These are phyloP conservation scores for Peronospora tabacina DNA, from an alignment of 352 stramenopile species.

Conservation along the genomic window DNA sequence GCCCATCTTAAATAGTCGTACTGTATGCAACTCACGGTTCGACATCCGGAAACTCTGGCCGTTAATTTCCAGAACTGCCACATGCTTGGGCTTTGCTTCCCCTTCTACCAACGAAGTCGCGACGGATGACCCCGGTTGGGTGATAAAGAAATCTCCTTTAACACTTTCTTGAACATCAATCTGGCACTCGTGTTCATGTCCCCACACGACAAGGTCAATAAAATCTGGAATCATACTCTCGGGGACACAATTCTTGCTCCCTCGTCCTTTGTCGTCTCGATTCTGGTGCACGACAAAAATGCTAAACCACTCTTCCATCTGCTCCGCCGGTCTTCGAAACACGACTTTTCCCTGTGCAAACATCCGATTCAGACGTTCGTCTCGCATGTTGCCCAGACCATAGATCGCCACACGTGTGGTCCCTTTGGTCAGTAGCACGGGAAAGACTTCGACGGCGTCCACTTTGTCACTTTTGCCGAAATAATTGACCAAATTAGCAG, in stretches of 20 bases:
- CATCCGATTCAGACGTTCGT: slow-evolving; percentile 97
- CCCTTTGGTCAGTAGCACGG: slow-evolving; percentile 95
- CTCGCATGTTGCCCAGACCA: slow-evolving; percentile 96
- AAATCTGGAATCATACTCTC: slow-evolving; percentile 98
- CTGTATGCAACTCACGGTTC: slow-evolving; percentile 77
- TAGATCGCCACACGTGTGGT: slow-evolving; percentile 94
- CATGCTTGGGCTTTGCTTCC: slow-evolving; percentile 77
- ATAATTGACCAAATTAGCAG: slow-evolving; percentile 98
- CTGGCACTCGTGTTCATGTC: slow-evolving; percentile 97
- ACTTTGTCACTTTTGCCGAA: slow-evolving; percentile 92
- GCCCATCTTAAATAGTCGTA: slow-evolving; percentile 91
- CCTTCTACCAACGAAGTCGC: slow-evolving; percentile 92
- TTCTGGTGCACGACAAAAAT: slow-evolving; percentile 99
- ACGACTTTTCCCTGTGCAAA: slow-evolving; percentile 93
- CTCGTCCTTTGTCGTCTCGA: slow-evolving; percentile 87
- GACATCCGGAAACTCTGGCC: slow-evolving; percentile 86
- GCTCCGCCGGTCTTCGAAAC: slow-evolving; percentile 84
- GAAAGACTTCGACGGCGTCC: slow-evolving; percentile 93
- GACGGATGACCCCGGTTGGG: slow-evolving; percentile 94
- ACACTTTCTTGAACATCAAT: slow-evolving; percentile 92
- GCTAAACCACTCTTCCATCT: slow-evolving; percentile 91
- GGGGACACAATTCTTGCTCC: slow-evolving; percentile 95
- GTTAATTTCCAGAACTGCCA: slow-evolving; percentile 85
- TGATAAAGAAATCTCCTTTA: slow-evolving; percentile 94
- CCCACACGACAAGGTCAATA: slow-evolving; percentile 96